Evolutionary conservation across 1,284 basidiomycete species (phyloP).

Genomic region (Thecaphora thlaspeos): DNA sequence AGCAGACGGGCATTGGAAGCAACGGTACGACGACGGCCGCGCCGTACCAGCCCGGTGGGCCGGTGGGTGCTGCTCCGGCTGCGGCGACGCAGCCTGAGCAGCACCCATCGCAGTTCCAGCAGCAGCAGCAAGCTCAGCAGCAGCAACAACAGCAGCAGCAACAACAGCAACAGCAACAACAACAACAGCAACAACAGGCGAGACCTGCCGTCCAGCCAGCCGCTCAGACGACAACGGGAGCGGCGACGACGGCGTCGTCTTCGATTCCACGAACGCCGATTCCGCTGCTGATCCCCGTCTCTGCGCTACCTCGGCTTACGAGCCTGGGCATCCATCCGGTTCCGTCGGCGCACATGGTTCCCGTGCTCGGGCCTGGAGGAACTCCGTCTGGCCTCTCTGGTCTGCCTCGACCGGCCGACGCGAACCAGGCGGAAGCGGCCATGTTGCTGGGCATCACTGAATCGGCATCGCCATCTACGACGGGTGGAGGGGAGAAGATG

Average conservation of each 20-base stretch:
- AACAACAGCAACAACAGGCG: too few relatives aligned
- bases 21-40: too few relatives aligned
- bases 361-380: conserved; percentile 29
- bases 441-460: conserved; percentile 54
- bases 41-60: too few relatives aligned
- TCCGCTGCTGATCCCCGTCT: conserved; percentile 51
- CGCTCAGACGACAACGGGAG: too few relatives aligned
- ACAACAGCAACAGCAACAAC: too few relatives aligned
- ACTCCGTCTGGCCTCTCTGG: conserved; percentile 26
- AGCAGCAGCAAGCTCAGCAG: neutral
- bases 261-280: conserved; percentile 51
- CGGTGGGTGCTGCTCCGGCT: too few relatives aligned
- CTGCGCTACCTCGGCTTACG: conserved; percentile 42
- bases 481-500: conserved; percentile 8
- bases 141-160: too few relatives aligned
- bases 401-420: conserved; percentile 41
- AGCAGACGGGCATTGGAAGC: too few relatives aligned
- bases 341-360: conserved; percentile 46
- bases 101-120: neutral
- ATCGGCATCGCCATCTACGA: conserved; percentile 6
- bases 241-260: neutral
- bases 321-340: conserved; percentile 47
- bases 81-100: too few relatives aligned
- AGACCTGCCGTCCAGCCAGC: too few relatives aligned
- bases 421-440: conserved; percentile 45